phyloP scores from a whole-genome alignment of 257 asterid genomes.

The Cinchona pubescens region DNA sequence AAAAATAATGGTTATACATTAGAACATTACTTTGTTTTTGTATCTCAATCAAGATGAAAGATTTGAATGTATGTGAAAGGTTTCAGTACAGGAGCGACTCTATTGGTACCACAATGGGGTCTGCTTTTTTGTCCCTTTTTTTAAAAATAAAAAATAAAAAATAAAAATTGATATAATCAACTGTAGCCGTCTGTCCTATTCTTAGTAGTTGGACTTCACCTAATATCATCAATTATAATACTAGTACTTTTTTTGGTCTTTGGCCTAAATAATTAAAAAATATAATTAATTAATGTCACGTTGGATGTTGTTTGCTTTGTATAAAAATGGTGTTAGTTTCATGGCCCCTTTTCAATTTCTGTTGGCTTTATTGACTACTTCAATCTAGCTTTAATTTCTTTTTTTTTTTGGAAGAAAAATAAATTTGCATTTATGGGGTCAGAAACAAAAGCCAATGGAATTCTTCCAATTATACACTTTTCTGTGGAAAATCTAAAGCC shows the following conservation, averaged over 20 bases:
- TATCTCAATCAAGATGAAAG: background rate
- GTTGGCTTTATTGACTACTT: too few relatives aligned
- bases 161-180: too few relatives aligned
- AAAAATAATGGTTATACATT: background rate
- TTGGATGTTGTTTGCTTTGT: background rate
- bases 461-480: conserved; percentile 39
- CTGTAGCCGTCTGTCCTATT: background rate
- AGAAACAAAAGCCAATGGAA: background rate
- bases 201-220: background rate
- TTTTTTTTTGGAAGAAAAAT: background rate
- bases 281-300: too few relatives aligned
- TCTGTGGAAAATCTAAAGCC: conserved; percentile 31
- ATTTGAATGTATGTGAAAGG: background rate
- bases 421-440: background rate
- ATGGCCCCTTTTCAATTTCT: background rate
- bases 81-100: background rate
- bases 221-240: background rate
- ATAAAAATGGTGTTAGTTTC: background rate
- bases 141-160: too few relatives aligned
- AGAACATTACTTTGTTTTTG: too few relatives aligned
- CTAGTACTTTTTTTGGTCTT: background rate
- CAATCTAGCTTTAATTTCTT: background rate
- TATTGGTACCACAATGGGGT: background rate
- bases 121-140: background rate
- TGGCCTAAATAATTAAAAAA: background rate